These are phyloP conservation scores for Melaleuca quinquenervia DNA, from an alignment of 345 rosid genomes.

Conservation along the genomic window DNA sequence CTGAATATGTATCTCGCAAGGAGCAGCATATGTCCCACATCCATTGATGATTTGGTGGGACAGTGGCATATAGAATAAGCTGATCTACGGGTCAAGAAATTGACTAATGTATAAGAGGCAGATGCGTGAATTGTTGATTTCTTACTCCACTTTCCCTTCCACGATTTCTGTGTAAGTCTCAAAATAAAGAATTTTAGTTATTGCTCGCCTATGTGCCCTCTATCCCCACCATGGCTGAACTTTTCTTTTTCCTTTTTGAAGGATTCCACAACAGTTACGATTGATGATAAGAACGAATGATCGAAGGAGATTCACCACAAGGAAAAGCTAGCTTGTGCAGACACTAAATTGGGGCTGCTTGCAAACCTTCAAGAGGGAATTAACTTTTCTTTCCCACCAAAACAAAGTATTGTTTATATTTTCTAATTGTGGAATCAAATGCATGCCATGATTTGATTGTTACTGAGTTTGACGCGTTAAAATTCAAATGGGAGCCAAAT, in stretches of 20 bases:
- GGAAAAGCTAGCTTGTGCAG: not conserved
- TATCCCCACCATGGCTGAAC: not conserved
- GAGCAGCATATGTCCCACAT: not conserved
- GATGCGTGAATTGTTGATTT: not conserved
- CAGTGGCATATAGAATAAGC: not conserved
- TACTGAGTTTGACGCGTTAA: not conserved
- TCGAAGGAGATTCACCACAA: not conserved
- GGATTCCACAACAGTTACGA: not conserved
- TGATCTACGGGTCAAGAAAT: not conserved
- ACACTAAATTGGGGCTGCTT: not conserved
- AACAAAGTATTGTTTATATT: not conserved
- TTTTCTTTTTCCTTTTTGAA: not conserved
- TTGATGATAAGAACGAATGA: not conserved
- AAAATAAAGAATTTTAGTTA: not conserved
- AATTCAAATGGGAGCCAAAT: not conserved
- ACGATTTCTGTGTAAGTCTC: not conserved
- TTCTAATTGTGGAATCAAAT: not conserved
- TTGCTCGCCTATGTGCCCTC: not conserved
- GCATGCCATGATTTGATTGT: not conserved
- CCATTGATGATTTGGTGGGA: not conserved
- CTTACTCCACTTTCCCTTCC: not conserved
- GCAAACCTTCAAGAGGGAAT: not conserved
- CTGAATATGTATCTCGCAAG: not conserved
- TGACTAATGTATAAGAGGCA: not conserved
- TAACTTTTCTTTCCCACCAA: not conserved